Base-by-base conservation (phyloP, 108 stramenopile genomes). In the Cyclotella atomus region DNA sequence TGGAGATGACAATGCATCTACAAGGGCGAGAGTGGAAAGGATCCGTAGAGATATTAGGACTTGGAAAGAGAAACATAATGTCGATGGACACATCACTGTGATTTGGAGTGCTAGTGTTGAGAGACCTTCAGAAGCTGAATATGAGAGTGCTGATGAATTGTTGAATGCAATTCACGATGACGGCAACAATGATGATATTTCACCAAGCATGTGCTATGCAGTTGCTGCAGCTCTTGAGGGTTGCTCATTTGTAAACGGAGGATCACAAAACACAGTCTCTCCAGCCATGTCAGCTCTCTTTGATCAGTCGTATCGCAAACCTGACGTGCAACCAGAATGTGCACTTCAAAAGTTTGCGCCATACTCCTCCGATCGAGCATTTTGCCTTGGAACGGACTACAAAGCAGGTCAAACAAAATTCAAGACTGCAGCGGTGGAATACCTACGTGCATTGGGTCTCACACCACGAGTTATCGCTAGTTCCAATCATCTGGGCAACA, bases 361-460 rank as follows among this genome's bases (percentile, higher is more conserved):
- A 23, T 79, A 71, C 50, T 69, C 74, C 20, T 57, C 76, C 52
- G 61, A 41, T 52, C 74, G 34, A 52, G 85, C 85, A 52, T 95
- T 90, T 70, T 64, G 75, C 35, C 84, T 93, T 16, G 92, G 94
- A 61, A 93, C 94, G 2, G 92, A 95, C 73, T 93, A 91, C 71
- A 95, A 95, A 56, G 85, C 92, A 5, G 94, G 94, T 9, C 94
- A 95, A 69, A 95, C 94, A 21, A 93, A 95, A 66, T 90, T 92
- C 77, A 95, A 95, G 68, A 92, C 94, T 23, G 84, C 88, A 14
- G 94, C 89, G 17, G 90, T 93, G 27, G 94, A 95, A 68, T 95
- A 95, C 70, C 52, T 92, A 12, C 83, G 92, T 17, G 78, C 89
- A 27, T 70, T 91, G 32, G 94, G 86, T 32, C 84, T 93, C 28